Conservation (phyloP, 2,329 filamentous ascomycete species). For the Ophiostoma quercus region DNA sequence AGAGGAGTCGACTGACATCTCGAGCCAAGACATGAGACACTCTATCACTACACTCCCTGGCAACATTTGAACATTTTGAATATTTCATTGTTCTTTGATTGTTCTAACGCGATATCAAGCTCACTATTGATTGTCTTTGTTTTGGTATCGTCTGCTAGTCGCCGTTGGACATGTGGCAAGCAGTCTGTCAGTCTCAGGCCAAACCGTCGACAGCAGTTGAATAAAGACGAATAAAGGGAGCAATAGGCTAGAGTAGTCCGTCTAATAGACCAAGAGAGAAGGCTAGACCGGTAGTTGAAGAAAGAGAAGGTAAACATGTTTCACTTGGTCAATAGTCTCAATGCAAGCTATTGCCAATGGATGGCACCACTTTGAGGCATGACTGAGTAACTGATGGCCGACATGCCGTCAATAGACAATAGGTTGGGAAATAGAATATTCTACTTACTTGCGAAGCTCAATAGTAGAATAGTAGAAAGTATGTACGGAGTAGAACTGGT, state of each 20-base stretch:
- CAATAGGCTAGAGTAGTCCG: background rate
- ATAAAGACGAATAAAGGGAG: background rate
- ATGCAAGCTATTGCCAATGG: too few relatives aligned
- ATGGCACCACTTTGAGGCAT: too few relatives aligned
- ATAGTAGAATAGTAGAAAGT: too few relatives aligned
- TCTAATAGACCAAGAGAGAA: background rate
- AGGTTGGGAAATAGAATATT: too few relatives aligned
- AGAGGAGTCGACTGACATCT: background rate
- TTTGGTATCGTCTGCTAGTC: background rate
- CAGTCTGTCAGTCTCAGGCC: background rate
- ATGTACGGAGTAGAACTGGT: background rate
- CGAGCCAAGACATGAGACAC: background rate
- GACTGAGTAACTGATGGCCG: too few relatives aligned
- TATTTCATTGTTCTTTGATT: background rate
- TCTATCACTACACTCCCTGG: background rate
- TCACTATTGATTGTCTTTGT: background rate
- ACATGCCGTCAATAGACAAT: too few relatives aligned
- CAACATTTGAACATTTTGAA: background rate
- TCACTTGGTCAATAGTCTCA: too few relatives aligned
- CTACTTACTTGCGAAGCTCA: too few relatives aligned
- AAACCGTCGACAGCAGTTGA: background rate
- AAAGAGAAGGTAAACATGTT: too few relatives aligned
- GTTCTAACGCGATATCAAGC: background rate
- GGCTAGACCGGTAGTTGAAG: background rate
- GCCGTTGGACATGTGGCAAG: background rate